Percentiles rank a stretch among this genome's conserved stretches.
Conservation (phyloP, 257 asterid species). For the Perilla frutescens region DNA sequence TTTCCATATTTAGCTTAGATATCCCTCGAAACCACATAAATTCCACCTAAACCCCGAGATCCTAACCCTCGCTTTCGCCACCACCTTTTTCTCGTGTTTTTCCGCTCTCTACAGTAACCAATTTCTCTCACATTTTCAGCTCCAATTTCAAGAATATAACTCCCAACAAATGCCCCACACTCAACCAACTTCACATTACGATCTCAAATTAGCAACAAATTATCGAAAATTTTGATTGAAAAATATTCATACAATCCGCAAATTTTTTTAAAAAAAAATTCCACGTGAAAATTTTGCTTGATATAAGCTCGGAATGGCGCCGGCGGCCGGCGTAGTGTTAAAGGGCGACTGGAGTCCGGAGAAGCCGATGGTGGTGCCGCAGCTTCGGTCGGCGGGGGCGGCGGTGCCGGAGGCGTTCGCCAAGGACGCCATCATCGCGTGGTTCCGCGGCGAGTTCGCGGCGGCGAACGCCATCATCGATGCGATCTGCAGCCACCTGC, state of each 20-base stretch:
- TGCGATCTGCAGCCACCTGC: constrained; percentile 78
- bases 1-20: not conserved
- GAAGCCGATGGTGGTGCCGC: constrained; percentile 50
- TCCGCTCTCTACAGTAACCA: constrained; percentile 36
- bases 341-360: constrained; percentile 57
- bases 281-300: constrained; percentile 19
- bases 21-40: not conserved
- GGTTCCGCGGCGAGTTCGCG: constrained; percentile 95
- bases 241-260: constrained; percentile 24
- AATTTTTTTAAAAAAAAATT: no score
- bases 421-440: constrained; percentile 83
- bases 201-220: not conserved
- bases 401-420: constrained; percentile 64
- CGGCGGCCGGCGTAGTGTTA: constrained; percentile 65
- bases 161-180: constrained; percentile 19
- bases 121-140: constrained; percentile 18
- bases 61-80: constrained; percentile 57
- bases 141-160: constrained; percentile 23
- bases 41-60: constrained; percentile 46
- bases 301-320: constrained; percentile 64
- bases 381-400: constrained; percentile 43
- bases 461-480: constrained; percentile 98
- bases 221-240: not conserved
- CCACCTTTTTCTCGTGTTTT: constrained; percentile 38
- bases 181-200: constrained; percentile 9